Percentiles rank a stretch among this genome's conserved stretches.
Evolutionary conservation across 1,139 yeast genomes (phyloP).

Genomic region (Blastobotrys persicus): DNA sequence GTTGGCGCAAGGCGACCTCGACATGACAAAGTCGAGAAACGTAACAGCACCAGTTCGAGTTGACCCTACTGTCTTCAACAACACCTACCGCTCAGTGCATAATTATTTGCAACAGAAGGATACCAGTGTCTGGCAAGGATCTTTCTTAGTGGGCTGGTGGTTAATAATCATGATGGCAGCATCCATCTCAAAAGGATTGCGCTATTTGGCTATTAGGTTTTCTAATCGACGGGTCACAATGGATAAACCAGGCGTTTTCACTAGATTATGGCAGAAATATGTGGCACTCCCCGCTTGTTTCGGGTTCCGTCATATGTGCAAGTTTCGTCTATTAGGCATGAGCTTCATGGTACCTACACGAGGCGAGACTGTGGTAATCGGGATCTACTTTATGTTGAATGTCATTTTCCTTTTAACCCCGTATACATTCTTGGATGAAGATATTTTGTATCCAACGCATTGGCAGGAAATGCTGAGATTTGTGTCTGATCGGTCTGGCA

Average conservation of each 20-base stretch:
- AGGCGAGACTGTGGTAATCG: constrained; percentile 52
- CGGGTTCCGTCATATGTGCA: constrained; percentile 34
- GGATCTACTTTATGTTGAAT: constrained; percentile 47
- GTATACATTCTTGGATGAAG: constrained; percentile 42
- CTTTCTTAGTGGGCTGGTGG: constrained; percentile 37
- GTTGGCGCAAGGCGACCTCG: neutral
- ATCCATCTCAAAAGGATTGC: constrained; percentile 21
- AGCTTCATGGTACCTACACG: constrained; percentile 56
- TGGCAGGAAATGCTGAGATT: constrained; percentile 46
- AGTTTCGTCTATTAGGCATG: constrained; percentile 26
- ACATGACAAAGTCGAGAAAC: constrained; percentile 9
- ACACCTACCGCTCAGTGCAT: constrained; percentile 22
- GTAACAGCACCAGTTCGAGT: constrained; percentile 14
- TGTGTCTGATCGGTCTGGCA: constrained; percentile 58
- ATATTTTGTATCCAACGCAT: constrained; percentile 42
- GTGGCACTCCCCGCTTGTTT: constrained; percentile 37
- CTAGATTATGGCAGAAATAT: constrained; percentile 28
- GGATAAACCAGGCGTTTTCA: constrained; percentile 26
- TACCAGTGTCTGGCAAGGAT: constrained; percentile 36
- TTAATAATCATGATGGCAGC: constrained; percentile 33
- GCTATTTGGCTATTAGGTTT: constrained; percentile 27
- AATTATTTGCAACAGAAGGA: constrained; percentile 34
- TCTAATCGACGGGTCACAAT: constrained; percentile 28
- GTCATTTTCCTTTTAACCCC: constrained; percentile 44
- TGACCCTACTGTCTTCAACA: constrained; percentile 9